Evolutionary conservation across 2,329 filamentous ascomycete species (phyloP).

Genomic region (Cordyceps fumosorosea): DNA sequence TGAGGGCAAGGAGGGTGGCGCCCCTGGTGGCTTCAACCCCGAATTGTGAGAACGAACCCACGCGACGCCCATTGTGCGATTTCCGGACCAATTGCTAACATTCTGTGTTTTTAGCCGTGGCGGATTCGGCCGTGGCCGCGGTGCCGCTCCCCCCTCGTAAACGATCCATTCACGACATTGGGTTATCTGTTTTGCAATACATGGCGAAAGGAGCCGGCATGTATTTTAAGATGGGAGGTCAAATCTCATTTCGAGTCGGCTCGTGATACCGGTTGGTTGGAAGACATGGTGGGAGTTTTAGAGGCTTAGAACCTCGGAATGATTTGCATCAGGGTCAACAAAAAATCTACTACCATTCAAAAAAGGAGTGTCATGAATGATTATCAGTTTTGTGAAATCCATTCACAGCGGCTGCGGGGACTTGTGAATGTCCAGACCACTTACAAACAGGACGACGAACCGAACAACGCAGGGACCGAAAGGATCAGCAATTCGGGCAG

Average conservation of each 20-base stretch:
- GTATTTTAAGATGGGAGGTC: constrained; percentile 41
- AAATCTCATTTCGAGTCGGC: constrained; percentile 34
- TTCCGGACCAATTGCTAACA: constrained; percentile 28
- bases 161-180: constrained; percentile 33
- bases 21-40: constrained; percentile 86
- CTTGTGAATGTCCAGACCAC: constrained; percentile 1
- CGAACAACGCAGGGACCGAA: background rate
- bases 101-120: constrained; percentile 55
- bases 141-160: constrained; percentile 64
- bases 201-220: constrained; percentile 39
- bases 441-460: background rate
- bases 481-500: background rate
- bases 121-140: constrained; percentile 84
- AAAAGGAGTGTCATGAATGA: constrained; percentile 9
- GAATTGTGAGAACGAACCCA: constrained; percentile 60
- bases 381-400: constrained; percentile 5
- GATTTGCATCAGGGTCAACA: constrained; percentile 38
- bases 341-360: constrained; percentile 25
- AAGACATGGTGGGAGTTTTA: constrained; percentile 40
- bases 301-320: constrained; percentile 43
- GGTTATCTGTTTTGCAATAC: constrained; percentile 38
- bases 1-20: constrained; percentile 84
- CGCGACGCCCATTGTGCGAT: background rate
- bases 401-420: background rate
- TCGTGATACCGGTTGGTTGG: constrained; percentile 35